Evolutionary conservation across 2,329 filamentous ascomycete species (phyloP).

Genomic region (Diaporthe vexans): DNA sequence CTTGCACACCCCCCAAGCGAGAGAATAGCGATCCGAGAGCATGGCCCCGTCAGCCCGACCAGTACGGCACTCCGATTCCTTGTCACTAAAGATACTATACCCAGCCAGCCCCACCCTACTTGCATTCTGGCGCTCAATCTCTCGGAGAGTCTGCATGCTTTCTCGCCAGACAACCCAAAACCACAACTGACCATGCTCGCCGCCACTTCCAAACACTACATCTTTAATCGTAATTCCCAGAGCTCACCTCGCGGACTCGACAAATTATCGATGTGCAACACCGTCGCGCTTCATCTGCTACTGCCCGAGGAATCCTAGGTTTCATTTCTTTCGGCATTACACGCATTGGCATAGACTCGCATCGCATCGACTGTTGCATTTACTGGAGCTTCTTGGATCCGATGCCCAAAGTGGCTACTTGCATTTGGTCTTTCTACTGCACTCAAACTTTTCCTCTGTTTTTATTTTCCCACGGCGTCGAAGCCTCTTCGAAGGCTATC

Average conservation of each 20-base stretch:
- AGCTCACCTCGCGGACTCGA: conserved; percentile 37
- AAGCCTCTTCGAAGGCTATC: conserved; percentile 18
- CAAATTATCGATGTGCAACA: conserved; percentile 28
- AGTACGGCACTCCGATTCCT: not conserved
- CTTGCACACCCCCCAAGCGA: not conserved
- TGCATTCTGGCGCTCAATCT: not conserved
- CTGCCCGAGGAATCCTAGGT: conserved; percentile 39
- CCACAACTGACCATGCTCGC: conserved; percentile 24
- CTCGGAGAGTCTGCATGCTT: not conserved
- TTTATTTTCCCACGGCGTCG: conserved; percentile 31
- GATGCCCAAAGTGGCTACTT: conserved; percentile 40
- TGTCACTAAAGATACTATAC: not conserved
- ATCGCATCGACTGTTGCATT: conserved; percentile 45
- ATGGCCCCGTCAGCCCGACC: not conserved
- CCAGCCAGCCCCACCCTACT: not conserved
- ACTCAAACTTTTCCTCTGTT: conserved; percentile 32
- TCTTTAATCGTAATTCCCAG: conserved; percentile 40
- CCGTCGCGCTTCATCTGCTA: conserved; percentile 32
- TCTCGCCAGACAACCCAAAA: conserved; percentile 13
- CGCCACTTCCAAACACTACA: conserved; percentile 38
- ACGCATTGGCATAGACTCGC: conserved; percentile 49
- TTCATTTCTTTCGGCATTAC: conserved; percentile 46
- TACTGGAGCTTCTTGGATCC: conserved; percentile 47
- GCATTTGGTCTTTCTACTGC: conserved; percentile 39
- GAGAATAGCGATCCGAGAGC: not conserved